These are phyloP conservation scores for Phytophthora agathidicida DNA, from an alignment of 352 stramenopile species.

Conservation along the genomic window DNA sequence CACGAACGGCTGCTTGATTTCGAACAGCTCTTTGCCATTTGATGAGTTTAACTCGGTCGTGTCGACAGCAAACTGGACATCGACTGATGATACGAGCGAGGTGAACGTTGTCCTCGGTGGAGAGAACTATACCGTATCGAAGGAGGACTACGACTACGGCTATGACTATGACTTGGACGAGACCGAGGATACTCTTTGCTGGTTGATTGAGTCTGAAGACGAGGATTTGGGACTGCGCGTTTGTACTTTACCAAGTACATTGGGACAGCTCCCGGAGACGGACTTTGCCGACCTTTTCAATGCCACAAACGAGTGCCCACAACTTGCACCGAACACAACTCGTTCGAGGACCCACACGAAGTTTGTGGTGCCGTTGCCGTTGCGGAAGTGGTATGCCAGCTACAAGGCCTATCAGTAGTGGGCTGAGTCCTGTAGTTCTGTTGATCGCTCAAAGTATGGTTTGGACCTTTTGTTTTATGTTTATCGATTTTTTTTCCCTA, in stretches of 20 bases:
- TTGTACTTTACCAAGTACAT: constrained; percentile 10
- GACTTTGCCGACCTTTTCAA: constrained; percentile 24
- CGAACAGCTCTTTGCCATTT: constrained; percentile 1
- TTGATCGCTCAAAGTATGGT: no score
- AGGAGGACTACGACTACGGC: constrained; percentile 5
- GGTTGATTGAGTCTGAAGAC: constrained; percentile 24
- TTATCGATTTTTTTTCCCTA: no score
- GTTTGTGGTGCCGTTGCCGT: constrained; percentile 24
- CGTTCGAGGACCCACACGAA: not conserved
- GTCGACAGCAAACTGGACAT: constrained; percentile 23
- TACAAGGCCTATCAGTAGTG: constrained; percentile 11
- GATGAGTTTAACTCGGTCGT: constrained; percentile 20
- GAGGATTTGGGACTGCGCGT: constrained; percentile 11
- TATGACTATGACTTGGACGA: constrained; percentile 1
- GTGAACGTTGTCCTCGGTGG: constrained; percentile 20
- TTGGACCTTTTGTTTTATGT: no score
- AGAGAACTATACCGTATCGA: constrained; percentile 21
- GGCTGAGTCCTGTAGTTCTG: not conserved
- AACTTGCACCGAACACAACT: constrained; percentile 13
- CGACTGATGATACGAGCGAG: constrained; percentile 2
- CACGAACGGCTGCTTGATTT: constrained; percentile 23
- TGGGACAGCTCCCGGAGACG: constrained; percentile 2
- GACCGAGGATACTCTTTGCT: constrained; percentile 8
- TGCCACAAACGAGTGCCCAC: constrained; percentile 14
- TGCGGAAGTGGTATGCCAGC: constrained; percentile 42